Evolutionary conservation across 2,329 filamentous ascomycete genomes (phyloP), one percentile per base, ranked within the genome.

Genomic region (Penicillium paneum): DNA sequence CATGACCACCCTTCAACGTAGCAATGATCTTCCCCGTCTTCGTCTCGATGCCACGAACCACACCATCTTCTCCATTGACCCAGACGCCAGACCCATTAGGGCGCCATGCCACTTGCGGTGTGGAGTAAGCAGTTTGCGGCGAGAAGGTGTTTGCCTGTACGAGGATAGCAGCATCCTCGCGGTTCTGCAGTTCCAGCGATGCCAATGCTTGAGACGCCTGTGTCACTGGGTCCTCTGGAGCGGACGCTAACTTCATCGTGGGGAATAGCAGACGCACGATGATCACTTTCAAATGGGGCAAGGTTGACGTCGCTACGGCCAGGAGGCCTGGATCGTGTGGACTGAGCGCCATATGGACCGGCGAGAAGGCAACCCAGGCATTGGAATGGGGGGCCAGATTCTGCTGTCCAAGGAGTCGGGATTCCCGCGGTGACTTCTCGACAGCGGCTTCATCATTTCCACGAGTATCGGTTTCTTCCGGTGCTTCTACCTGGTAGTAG

Each of bases 61-160:
- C 73, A 0, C 85, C 84, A 65, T 87, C 85, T 62, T 87, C 84
- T 3, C 82, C 82, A 70, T 84, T 87, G 12, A 87, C 82, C 78
- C 82, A 87, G 0, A 87, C 71, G 0, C 84, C 84, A 39, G 76
- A 80, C 0, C 83, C 83, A 65, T 85, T 79, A 1, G 83, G 83
- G 26, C 84, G 71, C 84, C 85, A 87, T 6, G 77, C 78, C 7
- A 86, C 72, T 48, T 82, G 79, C 8, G 84, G 84, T 6, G 83
- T 87, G 21, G 82, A 85, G 66, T 86, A 87, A 0, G 79, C 74
- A 29, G 83, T 86, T 65, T 87, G 84, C n/a, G 84, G 82, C 19
- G 84, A 81, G 61, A 85, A 74, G 0, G 83, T 85, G 43, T 77
- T 83, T 34, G 80, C 76, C 54, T 85, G 82, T 13, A 85, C 76